Evolutionary conservation across 108 stramenopile genomes (phyloP).

Genomic region (Nannochloropsis gaditana): DNA sequence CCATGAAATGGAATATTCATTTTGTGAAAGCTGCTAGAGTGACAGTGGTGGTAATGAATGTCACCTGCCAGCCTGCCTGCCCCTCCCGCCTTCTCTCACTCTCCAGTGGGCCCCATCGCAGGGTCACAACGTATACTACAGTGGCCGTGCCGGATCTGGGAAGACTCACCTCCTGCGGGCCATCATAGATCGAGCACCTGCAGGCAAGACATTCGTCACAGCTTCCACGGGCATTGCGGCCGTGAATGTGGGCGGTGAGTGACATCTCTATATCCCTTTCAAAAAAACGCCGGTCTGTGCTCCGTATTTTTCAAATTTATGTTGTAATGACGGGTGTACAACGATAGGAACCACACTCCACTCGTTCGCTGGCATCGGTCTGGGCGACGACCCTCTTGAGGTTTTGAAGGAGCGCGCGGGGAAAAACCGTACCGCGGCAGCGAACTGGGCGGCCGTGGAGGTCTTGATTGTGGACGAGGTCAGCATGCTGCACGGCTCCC

Average conservation of each 20-base stretch:
- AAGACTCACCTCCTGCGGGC: not conserved
- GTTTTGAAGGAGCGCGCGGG: not conserved
- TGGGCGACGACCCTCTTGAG: not conserved
- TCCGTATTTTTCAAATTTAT: too few relatives aligned
- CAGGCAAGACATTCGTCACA: conserved; percentile 13
- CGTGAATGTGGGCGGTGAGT: not conserved
- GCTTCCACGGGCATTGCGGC: conserved; percentile 8
- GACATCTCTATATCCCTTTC: not conserved
- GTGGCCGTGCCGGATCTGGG: not conserved
- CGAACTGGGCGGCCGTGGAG: not conserved
- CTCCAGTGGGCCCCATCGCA: not conserved
- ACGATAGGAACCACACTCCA: not conserved
- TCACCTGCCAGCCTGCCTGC: too few relatives aligned
- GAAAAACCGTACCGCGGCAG: not conserved
- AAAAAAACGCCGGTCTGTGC: not conserved
- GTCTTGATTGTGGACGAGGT: conserved; percentile 28
- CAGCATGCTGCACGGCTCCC: conserved; percentile 28
- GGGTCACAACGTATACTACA: conserved; percentile 12
- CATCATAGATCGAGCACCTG: conserved; percentile 19
- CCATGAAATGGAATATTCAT: too few relatives aligned
- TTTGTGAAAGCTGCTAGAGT: too few relatives aligned
- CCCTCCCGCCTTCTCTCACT: not conserved
- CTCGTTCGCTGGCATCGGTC: not conserved
- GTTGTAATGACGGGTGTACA: too few relatives aligned
- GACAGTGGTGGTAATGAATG: too few relatives aligned